Evolutionary conservation across 805 yeast species (phyloP).

Genomic region (Starmerella kuoi): DNA sequence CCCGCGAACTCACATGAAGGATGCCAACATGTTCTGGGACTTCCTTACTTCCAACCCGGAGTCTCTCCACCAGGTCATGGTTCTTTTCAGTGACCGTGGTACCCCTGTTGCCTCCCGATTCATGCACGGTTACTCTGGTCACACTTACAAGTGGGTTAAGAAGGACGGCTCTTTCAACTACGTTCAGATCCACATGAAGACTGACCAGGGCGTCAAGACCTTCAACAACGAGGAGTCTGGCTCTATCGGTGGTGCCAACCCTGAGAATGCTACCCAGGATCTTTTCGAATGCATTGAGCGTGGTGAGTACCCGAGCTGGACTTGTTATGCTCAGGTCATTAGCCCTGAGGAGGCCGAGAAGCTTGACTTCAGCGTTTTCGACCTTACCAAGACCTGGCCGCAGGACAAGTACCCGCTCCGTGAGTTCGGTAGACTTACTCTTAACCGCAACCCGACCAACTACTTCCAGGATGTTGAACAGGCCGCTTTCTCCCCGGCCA

Average conservation of each 20-base stretch:
- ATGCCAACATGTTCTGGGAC: conserved; percentile 48
- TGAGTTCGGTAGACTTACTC: conserved; percentile 42
- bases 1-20: conserved; percentile 50
- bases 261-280: conserved; percentile 39
- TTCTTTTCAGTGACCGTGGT: conserved; percentile 50
- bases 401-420: conserved; percentile 44
- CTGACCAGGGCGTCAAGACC: conserved; percentile 42
- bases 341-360: conserved; percentile 44
- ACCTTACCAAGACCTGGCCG: conserved; percentile 49
- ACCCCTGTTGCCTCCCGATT: conserved; percentile 42
- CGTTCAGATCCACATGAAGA: conserved; percentile 42
- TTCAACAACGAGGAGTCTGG: conserved; percentile 38
- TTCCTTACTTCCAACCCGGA: conserved; percentile 45
- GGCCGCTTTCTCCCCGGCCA: conserved; percentile 59
- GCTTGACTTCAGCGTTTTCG: conserved; percentile 38
- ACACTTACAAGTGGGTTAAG: conserved; percentile 48
- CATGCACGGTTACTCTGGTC: conserved; percentile 56
- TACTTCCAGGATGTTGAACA: conserved; percentile 43
- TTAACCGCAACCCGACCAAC: conserved; percentile 46
- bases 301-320: conserved; percentile 42
- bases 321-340: conserved; percentile 48
- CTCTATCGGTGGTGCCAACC: conserved; percentile 37
- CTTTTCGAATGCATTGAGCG: conserved; percentile 37
- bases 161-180: conserved; percentile 40
- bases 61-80: conserved; percentile 44